Percentiles rank a stretch among this genome's conserved stretches.
These are phyloP conservation scores for Exophiala sp. DNA, from an alignment of 2,329 filamentous ascomycete species.

Conservation along the genomic window DNA sequence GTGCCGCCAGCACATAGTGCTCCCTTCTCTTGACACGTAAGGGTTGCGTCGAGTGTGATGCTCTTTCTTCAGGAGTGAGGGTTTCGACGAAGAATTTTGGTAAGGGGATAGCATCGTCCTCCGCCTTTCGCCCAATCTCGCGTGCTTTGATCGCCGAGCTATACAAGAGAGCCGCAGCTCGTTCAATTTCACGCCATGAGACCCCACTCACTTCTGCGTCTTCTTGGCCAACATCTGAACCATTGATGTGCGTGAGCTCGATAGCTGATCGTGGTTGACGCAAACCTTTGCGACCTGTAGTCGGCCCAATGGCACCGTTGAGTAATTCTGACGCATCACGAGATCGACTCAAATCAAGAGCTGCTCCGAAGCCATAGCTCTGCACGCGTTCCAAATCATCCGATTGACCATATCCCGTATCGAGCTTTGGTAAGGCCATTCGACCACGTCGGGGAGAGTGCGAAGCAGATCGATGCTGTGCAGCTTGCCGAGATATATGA, in stretches of 20 bases:
- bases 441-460: constrained; percentile 43
- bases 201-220: constrained; percentile 29
- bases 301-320: constrained; percentile 31
- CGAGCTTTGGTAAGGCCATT: constrained; percentile 51
- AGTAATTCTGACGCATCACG: constrained; percentile 23
- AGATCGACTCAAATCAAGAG: constrained; percentile 22
- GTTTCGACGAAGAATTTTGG: constrained; percentile 36
- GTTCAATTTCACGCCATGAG: constrained; percentile 68
- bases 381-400: constrained; percentile 20
- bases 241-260: constrained; percentile 6
- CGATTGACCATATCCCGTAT: constrained; percentile 36
- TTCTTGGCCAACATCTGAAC: constrained; percentile 6
- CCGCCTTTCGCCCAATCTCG: constrained; percentile 68
- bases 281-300: constrained; percentile 19
- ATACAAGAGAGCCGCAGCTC: constrained; percentile 72
- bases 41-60: constrained; percentile 33
- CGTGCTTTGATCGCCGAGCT: constrained; percentile 86
- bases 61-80: constrained; percentile 30
- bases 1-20: constrained; percentile 53
- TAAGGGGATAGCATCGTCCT: constrained; percentile 32
- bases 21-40: constrained; percentile 42
- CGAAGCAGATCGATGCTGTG: constrained; percentile 35
- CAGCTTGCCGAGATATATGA: constrained; percentile 43
- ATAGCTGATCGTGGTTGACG: constrained; percentile 20
- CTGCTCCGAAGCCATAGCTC: constrained; percentile 33